Evolutionary conservation across 352 stramenopile species (phyloP), one percentile per base, ranked within the genome.

Genomic region (Phytophthora foliorum): DNA sequence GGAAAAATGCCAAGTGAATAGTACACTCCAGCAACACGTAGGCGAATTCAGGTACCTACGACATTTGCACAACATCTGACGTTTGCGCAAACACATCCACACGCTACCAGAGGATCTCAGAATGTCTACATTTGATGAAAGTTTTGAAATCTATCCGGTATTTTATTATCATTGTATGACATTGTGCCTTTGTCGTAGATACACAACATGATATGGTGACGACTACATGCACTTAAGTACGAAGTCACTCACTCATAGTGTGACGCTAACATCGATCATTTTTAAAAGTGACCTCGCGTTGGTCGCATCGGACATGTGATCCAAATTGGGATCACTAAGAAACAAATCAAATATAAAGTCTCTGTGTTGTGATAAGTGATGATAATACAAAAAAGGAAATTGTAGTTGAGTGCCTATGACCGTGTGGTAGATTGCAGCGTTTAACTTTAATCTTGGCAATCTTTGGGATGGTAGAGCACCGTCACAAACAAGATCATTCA

Each of bases 31-130:
- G 17, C 38, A 45, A 45, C 38, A 45, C 38, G 11, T 16, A 24
- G 17, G 17, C 38, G 5, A 5, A 45, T 16, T 21, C 38, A 45
- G 17, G 17, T 22, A 45, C 17, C 14, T 45, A 45, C 38, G 5
- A 45, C 38, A 45, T 22, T 22, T 16, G 11, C 6, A 16, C 17
- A 45, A 45, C 38, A 45, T 45, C 38, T 45, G 17, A 21, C 38
- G 38, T 45, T 45, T 45, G 38, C 38, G 17, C 38, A 45, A 45
- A 45, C 38, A 45, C 14, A 17, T 45, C 17, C n/a, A n/a, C n/a
- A n/a, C n/a, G n/a, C n/a, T n/a, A n/a, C n/a, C n/a, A n/a, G n/a
- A n/a, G n/a, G n/a, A 7, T 36, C 36, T 11, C 10, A 42, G 36
- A 36, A 21, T 42, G 9, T 42, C 36, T 42, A 42, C 36, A 42